Percentiles rank a stretch among this genome's conserved stretches.
Evolutionary conservation across 2,329 filamentous ascomycete species (phyloP).

Genomic region (Fusarium nanum): DNA sequence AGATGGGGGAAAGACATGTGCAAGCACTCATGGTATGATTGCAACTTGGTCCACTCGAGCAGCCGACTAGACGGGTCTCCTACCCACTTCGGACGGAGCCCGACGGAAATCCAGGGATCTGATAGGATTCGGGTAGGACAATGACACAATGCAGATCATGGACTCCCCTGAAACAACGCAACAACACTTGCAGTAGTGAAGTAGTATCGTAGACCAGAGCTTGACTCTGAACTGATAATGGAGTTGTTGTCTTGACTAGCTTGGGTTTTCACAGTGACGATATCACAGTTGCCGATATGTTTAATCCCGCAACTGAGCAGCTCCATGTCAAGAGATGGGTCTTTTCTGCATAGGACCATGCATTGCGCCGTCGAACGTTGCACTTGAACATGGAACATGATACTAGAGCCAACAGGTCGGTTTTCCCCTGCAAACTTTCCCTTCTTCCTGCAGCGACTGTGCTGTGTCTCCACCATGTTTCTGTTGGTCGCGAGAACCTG

Average conservation of each 20-base stretch:
- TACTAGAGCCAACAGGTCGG: conserved; percentile 27
- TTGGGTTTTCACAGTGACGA: neutral
- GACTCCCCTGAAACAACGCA: conserved; percentile 4
- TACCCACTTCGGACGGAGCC: conserved; percentile 9
- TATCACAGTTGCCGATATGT: neutral
- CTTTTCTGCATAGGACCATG: neutral
- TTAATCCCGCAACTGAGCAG: conserved; percentile 19
- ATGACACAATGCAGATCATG: conserved; percentile 24
- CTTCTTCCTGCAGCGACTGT: neutral
- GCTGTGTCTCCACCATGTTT: neutral
- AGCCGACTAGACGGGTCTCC: conserved; percentile 2
- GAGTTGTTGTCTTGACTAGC: neutral
- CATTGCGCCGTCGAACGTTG: neutral
- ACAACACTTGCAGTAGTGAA: conserved; percentile 9
- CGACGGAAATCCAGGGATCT: neutral
- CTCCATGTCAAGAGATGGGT: neutral
- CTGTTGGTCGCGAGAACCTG: conserved; percentile 1
- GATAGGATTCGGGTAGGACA: neutral
- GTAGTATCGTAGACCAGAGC: neutral
- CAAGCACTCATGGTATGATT: neutral
- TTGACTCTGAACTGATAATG: conserved; percentile 1
- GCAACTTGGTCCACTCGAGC: neutral
- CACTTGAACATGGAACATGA: neutral
- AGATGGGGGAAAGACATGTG: neutral
- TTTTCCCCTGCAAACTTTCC: neutral